Base-by-base conservation (phyloP, 1,139 yeast species). In the Taphrina flavorubra region DNA sequence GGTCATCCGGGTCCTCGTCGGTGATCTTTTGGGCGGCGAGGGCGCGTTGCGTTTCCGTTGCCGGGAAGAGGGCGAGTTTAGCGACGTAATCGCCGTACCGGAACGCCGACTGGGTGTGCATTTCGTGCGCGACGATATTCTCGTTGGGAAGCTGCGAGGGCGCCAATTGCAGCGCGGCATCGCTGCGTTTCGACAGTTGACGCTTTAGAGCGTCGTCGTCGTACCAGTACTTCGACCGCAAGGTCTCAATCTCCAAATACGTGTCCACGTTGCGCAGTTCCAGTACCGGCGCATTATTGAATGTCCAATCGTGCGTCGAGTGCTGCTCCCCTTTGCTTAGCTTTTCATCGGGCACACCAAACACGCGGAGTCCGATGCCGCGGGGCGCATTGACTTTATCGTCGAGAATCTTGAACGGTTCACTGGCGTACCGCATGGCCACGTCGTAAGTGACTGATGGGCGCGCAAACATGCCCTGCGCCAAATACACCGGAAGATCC, bases 381-480 rank as follows among this genome's bases (percentile, higher is more conserved):
- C 60, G 60, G 16, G 60, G 60, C 1, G 60, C 60, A 18, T 56
- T 56, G 36, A 56, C 49, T 16, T 37, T 56, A 34, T 56, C 60
- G 40, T 56, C 60, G 16, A 56, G 60, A 18, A 56, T 56, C 60
- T 56, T 56, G 60, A 56, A 56, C n/a, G 60, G 60, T 20, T 56
- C 60, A 20, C 49, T 56, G 34, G 60, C 60, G 49, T 56, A 56
- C n/a, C 60, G 60, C 36, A 56, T n/a, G 1, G 60, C 60, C 7
- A 56, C 20, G 36, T 37, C 60, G 49, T 56, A 56, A 34, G 60
- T 18, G 11, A 34, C 60, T 25, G 31, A 25, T 11, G 60, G 49
- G 1, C 11, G n/a, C 13, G 49, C 6, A 40, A 56, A 56, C 60
- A 56, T 56, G 5, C 60, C 60, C 18, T 56, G 60, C 13, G 60